Base-by-base conservation (phyloP, 2,329 filamentous ascomycete genomes). In the Acrocalymma vagum region DNA sequence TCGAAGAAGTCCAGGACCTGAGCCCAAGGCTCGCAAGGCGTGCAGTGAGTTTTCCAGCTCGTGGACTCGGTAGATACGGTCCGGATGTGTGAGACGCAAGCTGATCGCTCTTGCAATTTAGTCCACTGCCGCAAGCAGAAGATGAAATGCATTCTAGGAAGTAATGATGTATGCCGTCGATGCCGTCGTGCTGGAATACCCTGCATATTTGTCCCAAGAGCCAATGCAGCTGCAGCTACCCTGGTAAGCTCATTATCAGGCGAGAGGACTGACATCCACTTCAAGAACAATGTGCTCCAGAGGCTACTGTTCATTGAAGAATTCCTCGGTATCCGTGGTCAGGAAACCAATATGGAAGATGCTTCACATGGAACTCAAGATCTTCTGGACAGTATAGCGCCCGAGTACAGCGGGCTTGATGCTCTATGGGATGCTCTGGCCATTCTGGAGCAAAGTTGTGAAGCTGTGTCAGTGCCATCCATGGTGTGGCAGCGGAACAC, bases 171-270 rank as follows among this genome's bases (percentile, higher is more conserved):
- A 25, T 35, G 32, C 28, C 22, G 32, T 13, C 26, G 32, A 35
- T 35, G 32, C 23, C 32, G 28, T 27, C 32, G 32, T 18, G 21
- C 32, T 18, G 32, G 32, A 4, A 13, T 35, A n/a, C 32, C 32
- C 17, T 35, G 32, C 23, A 26, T 35, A 9, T 35, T 35, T 11
- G 32, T 35, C 18, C 32, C 32, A 35, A 35, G 32, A 26, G 32
- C 32, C 32, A 35, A 35, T n/a, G n/a, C n/a, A n/a, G n/a, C n/a
- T 27, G 32, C 32, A 18, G 32, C 32, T 18, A 35, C 15, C 11
- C 26, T 35, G 13, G 9, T 25, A 17, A 25, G 13, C 22, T 25
- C 28, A 2, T 27, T 35, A 13, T 17, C 22, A 9, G 28, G 32
- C 32, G 22, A 35, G 9, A 11, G 23, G 5, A 27, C n/a, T 13